phyloP scores from a whole-genome alignment of 371 early-diverging fungal genomes.

The Mucor sp. region DNA sequence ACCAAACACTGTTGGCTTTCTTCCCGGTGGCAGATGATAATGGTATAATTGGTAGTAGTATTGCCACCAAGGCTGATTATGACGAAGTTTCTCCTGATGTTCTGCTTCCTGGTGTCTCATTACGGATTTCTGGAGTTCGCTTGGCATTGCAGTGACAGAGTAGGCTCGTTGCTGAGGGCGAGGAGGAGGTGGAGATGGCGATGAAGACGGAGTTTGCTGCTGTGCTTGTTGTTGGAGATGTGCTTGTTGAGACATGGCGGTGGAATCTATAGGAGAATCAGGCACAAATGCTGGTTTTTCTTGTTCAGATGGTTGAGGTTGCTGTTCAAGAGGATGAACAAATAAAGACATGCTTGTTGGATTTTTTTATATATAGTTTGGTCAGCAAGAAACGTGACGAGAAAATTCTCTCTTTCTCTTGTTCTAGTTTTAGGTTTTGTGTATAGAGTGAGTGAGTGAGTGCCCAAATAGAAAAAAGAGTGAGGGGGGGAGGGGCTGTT shows the following conservation, averaged over 20 bases:
- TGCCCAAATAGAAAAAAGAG: slow-evolving; percentile 1
- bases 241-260: not conserved
- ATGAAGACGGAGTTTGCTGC: slow-evolving; percentile 23
- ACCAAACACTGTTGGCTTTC: slow-evolving; percentile 78
- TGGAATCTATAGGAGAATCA: not conserved
- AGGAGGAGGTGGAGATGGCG: not conserved
- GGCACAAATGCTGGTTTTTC: not conserved
- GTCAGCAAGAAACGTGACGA: slow-evolving; percentile 2
- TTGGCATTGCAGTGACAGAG: slow-evolving; percentile 48
- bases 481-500: not conserved
- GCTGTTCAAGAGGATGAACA: slow-evolving; percentile 26
- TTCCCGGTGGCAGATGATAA: slow-evolving; percentile 48
- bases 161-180: slow-evolving; percentile 44
- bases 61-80: slow-evolving; percentile 50
- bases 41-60: slow-evolving; percentile 46
- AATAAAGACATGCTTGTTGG: slow-evolving; percentile 21
- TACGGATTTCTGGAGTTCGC: slow-evolving; percentile 30
- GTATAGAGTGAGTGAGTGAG: slow-evolving; percentile 1
- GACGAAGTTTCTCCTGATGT: slow-evolving; percentile 33
- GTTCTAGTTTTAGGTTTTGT: slow-evolving; percentile 5
- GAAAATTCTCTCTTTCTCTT: not conserved
- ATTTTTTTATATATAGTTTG: slow-evolving; percentile 10
- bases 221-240: not conserved
- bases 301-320: slow-evolving; percentile 1
- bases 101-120: slow-evolving; percentile 35